Conservation (phyloP, 1,284 basidiomycete species). For the Microbotryum intermedium region DNA sequence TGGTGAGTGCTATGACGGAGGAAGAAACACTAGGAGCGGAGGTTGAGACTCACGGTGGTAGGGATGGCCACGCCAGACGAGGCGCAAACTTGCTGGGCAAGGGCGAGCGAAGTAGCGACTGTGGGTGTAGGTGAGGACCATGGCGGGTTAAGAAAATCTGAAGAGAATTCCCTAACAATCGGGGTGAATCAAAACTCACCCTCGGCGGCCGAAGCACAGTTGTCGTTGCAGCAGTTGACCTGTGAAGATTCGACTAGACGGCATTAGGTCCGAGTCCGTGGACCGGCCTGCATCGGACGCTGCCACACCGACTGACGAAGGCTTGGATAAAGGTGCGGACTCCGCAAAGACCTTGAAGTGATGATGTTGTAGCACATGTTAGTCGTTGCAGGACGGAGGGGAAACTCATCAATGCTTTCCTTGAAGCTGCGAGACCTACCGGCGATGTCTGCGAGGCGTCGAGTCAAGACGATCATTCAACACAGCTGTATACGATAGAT, state of each 20-base stretch:
- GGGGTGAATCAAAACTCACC: neutral
- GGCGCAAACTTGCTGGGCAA: conserved; percentile 22
- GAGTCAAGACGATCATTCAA: too few relatives aligned
- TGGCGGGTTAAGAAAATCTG: neutral
- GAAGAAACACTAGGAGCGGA: too few relatives aligned
- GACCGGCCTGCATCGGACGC: too few relatives aligned
- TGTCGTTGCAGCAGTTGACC: neutral
- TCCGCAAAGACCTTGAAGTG: conserved; percentile 9
- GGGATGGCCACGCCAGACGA: conserved; percentile 5
- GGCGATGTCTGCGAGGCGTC: neutral
- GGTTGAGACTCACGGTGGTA: too few relatives aligned
- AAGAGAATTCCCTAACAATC: neutral
- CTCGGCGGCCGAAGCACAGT: conserved; percentile 4
- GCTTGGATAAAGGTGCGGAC: conserved; percentile 10
- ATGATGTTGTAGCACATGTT: neutral
- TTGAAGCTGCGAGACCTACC: neutral
- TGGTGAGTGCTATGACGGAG: too few relatives aligned
- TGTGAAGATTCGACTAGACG: too few relatives aligned
- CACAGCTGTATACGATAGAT: too few relatives aligned
- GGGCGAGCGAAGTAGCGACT: conserved; percentile 6
- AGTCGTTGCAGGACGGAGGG: neutral
- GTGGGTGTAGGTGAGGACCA: conserved; percentile 1
- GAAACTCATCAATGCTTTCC: neutral
- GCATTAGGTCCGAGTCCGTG: too few relatives aligned
- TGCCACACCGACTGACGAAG: neutral